These are phyloP conservation scores for Cyberlindnera maritima DNA, from an alignment of 805 yeast genomes.

Conservation along the genomic window DNA sequence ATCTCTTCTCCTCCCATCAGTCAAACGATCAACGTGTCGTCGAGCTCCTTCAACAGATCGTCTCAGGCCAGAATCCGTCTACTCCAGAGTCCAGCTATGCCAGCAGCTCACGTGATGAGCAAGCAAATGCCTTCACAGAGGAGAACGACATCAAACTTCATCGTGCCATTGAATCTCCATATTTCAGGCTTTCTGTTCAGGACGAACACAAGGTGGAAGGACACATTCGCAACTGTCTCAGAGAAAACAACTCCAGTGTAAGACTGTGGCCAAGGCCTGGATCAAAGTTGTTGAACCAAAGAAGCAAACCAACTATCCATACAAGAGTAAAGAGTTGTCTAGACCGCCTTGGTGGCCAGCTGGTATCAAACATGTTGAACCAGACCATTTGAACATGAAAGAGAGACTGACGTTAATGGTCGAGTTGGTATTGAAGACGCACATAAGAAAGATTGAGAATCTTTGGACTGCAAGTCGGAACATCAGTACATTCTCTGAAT, in stretches of 20 bases:
- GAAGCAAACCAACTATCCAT: slow-evolving; percentile 63
- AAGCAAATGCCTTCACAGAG: background rate
- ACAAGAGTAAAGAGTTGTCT: slow-evolving; percentile 45
- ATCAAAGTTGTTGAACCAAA: slow-evolving; percentile 62
- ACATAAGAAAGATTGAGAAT: slow-evolving; percentile 4
- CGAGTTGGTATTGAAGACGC: slow-evolving; percentile 31
- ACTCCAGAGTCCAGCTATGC: background rate
- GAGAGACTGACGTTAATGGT: slow-evolving; percentile 53
- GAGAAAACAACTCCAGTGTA: slow-evolving; percentile 50
- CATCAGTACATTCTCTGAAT: background rate
- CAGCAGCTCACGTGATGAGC: background rate
- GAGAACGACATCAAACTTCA: background rate
- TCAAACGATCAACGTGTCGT: background rate
- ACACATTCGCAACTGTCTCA: slow-evolving; percentile 17
- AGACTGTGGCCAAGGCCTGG: slow-evolving; percentile 64
- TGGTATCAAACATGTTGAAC: slow-evolving; percentile 59
- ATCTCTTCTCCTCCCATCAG: background rate
- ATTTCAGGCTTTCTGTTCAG: background rate
- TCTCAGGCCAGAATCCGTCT: background rate
- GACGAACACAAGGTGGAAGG: background rate
- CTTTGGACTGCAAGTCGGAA: slow-evolving; percentile 3
- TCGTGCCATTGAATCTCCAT: slow-evolving; percentile 1
- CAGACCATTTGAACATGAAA: slow-evolving; percentile 64
- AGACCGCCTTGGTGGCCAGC: slow-evolving; percentile 76
- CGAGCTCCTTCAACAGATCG: background rate